Conservation (phyloP, 768 basidiomycete species). For the Suillus paluster region DNA sequence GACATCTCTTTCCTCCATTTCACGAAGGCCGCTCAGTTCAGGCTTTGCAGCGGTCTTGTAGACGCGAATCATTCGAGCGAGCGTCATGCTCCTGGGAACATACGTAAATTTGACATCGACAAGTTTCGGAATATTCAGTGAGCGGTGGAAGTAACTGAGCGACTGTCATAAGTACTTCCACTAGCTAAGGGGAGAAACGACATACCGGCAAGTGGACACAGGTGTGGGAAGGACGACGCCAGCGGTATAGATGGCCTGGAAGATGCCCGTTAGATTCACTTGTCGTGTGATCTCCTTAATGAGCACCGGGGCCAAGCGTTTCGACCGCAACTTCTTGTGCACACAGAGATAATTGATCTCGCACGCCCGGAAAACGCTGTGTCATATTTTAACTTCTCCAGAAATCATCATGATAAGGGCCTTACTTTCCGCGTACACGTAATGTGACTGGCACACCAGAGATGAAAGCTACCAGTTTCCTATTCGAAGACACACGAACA, state of each 20-base stretch:
- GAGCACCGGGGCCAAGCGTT: conserved; percentile 91
- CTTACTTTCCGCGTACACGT: conserved; percentile 85
- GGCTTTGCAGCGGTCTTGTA: conserved; percentile 66
- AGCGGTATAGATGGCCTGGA: conserved; percentile 97
- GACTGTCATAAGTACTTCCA: conserved; percentile 12
- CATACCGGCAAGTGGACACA: conserved; percentile 80
- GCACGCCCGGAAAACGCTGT: conserved; percentile 68
- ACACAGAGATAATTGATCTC: conserved; percentile 99
- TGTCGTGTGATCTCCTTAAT: conserved; percentile 98
- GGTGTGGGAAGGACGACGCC: conserved; percentile 95
- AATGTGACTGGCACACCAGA: conserved; percentile 88
- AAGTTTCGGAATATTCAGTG: conserved; percentile 90
- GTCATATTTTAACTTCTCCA: conserved; percentile 16
- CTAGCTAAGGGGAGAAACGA: not conserved
- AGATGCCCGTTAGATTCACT: conserved; percentile 85
- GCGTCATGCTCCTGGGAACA: conserved; percentile 84
- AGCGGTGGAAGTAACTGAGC: conserved; percentile 86
- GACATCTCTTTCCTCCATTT: conserved; percentile 86
- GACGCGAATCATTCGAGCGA: conserved; percentile 85
- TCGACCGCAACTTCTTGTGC: conserved; percentile 96
- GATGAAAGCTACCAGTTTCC: conserved; percentile 96
- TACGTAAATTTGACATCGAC: conserved; percentile 89
- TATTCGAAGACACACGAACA: conserved; percentile 87
- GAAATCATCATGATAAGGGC: conserved; percentile 10
- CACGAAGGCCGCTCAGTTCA: conserved; percentile 70